Evolutionary conservation across 2,329 filamentous ascomycete species (phyloP), one percentile per base, ranked within the genome.

Genomic region (Fusarium xylarioides): DNA sequence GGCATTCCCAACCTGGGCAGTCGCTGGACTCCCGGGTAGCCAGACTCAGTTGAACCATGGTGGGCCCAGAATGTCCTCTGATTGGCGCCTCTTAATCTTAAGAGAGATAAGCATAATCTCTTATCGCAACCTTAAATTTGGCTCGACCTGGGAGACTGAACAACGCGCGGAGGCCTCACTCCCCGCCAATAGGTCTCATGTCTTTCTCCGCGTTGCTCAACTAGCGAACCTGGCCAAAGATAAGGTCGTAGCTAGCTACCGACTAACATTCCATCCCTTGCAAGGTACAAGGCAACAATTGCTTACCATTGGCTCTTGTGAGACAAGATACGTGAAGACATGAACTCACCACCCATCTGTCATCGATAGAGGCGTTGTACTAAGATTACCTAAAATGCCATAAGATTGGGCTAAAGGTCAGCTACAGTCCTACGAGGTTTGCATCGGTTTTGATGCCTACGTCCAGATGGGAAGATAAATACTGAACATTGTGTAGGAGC

Each of bases 211-310:
- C 30, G 40, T 53, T 63, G 18, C 16, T 16, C 30, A 8, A 10
- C 37, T 68, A 43, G 64, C 21, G 18, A 34, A 30, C 18, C 26
- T 23, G 7, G 32, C 14, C 6, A 16, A 38, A 69, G 65, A 69
- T 69, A 69, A 69, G 65, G 44, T 19, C 34, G 18, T 28, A 52
- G 9, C 40, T 18, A 53, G 38, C 35, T 15, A 64, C 50, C n/a
- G 26, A 47, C 12, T 19, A n/a, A 19, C 5, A 16, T 28, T 7
- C 6, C 7, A 37, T 26, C 35, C 59, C 49, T 58, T 32, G 26
- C 32, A 63, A 21, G 38, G 54, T 11, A 28, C 11, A 5, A 10
- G 21, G 9, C 18, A 32, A 12, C 7, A n/a, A 19, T 9, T 16
- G 21, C 18, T 23, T 21, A 4, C 35, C 1, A 28, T 21, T 30